Percentiles rank a stretch among this genome's conserved stretches.
Conservation (phyloP, 1,284 basidiomycete species). For the Ustilago trichophora region DNA sequence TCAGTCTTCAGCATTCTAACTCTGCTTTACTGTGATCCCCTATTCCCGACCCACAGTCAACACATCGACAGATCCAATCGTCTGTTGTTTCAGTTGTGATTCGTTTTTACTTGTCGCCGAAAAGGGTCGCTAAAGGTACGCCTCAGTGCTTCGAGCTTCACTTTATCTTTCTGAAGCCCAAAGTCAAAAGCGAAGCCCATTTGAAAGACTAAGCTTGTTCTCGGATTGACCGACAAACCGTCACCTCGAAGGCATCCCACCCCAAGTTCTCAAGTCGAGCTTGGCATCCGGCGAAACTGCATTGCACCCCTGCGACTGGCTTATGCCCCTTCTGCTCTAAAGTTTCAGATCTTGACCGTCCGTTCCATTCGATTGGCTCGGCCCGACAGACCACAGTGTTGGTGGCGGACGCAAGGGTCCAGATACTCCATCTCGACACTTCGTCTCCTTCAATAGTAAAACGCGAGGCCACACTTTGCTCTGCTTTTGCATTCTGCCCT, state of each 20-base stretch:
- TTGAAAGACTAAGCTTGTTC: slow-evolving; percentile 8
- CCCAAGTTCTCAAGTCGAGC: neutral
- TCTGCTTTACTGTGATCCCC: no score
- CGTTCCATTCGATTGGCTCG: no score
- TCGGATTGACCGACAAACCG: slow-evolving; percentile 10
- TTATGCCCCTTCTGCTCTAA: neutral
- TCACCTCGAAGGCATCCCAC: no score
- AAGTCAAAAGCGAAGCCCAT: neutral
- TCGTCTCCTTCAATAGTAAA: no score
- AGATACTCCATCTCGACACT: neutral
- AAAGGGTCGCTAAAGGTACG: neutral
- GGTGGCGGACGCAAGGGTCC: neutral
- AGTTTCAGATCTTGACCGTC: neutral
- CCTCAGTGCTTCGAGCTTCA: no score
- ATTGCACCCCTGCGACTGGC: neutral
- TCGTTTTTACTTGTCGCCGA: neutral
- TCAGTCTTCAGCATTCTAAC: no score
- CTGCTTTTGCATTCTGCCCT: no score
- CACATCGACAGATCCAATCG: neutral
- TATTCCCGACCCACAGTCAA: neutral
- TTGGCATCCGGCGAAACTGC: neutral
- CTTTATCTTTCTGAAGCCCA: neutral
- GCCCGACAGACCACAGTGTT: no score
- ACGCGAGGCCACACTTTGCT: no score
- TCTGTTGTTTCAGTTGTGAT: neutral